A percentile compares a stretch with the other conserved stretches of the same genome.
Evolutionary conservation across 139 green algal species (phyloP).

Genomic region (Chlorella sp.): DNA sequence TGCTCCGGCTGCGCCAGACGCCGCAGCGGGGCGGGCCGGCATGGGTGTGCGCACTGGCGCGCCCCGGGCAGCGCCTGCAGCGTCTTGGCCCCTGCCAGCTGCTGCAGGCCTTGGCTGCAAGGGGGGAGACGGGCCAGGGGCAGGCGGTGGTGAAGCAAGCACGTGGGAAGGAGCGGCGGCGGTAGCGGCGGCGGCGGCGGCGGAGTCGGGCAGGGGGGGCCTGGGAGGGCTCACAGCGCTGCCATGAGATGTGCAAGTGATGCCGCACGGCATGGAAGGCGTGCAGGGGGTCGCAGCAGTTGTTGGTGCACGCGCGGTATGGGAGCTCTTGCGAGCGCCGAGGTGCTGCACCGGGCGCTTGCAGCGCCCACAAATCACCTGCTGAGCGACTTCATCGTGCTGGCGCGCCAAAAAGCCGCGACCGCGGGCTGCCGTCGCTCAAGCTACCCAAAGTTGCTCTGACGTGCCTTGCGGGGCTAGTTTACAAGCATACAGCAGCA

Average conservation of each 20-base stretch:
- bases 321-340: no score
- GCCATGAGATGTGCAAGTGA: neutral
- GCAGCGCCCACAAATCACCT: no score
- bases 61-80: neutral
- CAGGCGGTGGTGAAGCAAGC: neutral
- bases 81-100: neutral
- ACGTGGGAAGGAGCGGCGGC: neutral
- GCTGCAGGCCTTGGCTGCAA: neutral
- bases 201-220: neutral
- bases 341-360: no score
- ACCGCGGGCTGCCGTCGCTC: no score
- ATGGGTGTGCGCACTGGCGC: conserved; percentile 3
- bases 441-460: no score
- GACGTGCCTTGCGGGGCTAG: no score
- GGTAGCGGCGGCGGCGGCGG: neutral
- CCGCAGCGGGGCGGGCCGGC: neutral
- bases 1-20: neutral
- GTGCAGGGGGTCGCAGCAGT: neutral
- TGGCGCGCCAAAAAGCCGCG: no score
- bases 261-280: no score
- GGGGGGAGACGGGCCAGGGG: no score
- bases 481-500: no score
- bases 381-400: no score
- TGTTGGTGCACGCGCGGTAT: neutral
- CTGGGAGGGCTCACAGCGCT: neutral